Evolutionary conservation across 2,329 filamentous ascomycete genomes (phyloP).

Genomic region (Sarocladium strictum): DNA sequence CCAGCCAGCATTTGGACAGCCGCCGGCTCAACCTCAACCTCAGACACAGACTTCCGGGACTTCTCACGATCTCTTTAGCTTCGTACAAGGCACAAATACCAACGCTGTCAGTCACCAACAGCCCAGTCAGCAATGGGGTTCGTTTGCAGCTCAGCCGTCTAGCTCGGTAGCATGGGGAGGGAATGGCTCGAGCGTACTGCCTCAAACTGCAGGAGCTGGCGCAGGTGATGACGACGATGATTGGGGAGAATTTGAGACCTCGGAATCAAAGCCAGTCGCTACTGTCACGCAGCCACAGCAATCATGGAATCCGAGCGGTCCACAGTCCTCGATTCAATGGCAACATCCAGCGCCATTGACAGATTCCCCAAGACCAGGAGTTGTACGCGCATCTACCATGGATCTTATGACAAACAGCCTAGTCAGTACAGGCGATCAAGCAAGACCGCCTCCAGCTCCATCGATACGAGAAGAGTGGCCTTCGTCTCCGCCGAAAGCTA

Average conservation of each 20-base stretch:
- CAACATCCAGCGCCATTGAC: neutral
- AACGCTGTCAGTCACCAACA: neutral
- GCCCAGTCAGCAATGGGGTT: neutral
- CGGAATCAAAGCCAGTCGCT: slow-evolving; percentile 24
- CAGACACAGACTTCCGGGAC: neutral
- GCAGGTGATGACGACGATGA: slow-evolving; percentile 52
- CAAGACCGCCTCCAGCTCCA: neutral
- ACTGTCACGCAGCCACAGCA: neutral
- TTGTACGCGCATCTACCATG: slow-evolving; percentile 43
- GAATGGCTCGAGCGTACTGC: neutral
- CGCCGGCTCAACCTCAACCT: neutral
- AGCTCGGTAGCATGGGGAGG: neutral
- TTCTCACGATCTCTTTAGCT: neutral
- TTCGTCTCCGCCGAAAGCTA: slow-evolving; percentile 10
- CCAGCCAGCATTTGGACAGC: slow-evolving; percentile 6
- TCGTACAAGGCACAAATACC: neutral
- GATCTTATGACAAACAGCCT: slow-evolving; percentile 50
- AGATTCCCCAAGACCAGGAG: slow-evolving; percentile 16
- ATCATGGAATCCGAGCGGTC: neutral
- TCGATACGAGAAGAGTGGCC: slow-evolving; percentile 9
- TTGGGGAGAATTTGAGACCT: slow-evolving; percentile 64
- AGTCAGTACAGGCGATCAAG: slow-evolving; percentile 27
- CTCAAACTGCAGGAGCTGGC: slow-evolving; percentile 4
- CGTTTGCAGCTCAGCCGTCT: neutral
- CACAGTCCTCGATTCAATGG: neutral